Evolutionary conservation across 805 yeast species (phyloP), one percentile per base, ranked within the genome.

Genomic region (Jamesozyma rosinii): DNA sequence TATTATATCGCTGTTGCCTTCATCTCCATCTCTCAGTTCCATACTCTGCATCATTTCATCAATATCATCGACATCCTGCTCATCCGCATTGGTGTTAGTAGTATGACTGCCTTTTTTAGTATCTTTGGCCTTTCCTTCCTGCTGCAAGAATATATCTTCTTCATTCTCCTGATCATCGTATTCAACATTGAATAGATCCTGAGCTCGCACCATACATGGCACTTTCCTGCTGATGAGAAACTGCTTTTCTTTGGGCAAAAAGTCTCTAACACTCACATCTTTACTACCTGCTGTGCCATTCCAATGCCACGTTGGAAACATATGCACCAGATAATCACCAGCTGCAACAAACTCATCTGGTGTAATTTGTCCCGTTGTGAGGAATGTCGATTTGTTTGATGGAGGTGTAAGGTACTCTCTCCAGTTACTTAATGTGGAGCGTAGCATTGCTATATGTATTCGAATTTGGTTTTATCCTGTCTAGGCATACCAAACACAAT

Each of bases 221-320:
- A 92, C 97, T 58, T 86, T 95, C 54, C 79, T 75, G 0, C 97
- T 88, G 3, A 92, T 84, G 35, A 92, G 66, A 51, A 74, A 85
- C 65, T 92, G 98, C 64, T 87, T 92, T 51, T 85, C 89, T 1
- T 67, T 66, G 1, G 98, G 98, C 46, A 92, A 65, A 53, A 87
- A 92, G 48, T 77, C 82, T 38, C 61, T 55, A 29, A 47, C 41
- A 27, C 50, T 51, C 5, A 58, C 49, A 49, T 80, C 75, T 38
- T 59, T 66, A 50, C 71, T 74, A 5, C 72, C 66, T 34, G 24
- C n/a, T 4, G 46, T 48, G 8, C 72, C 67, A 13, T 69, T 63
- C 98, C 98, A 92, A 48, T 79, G 78, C 98, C 98, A 92, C 0
- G 97, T 92, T 2, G 98, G 97, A 61, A 92, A 92, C 69, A 83